A percentile compares a stretch with the other conserved stretches of the same genome.
Evolutionary conservation across 331 rosid species (phyloP).

Genomic region (Saraca asoca): DNA sequence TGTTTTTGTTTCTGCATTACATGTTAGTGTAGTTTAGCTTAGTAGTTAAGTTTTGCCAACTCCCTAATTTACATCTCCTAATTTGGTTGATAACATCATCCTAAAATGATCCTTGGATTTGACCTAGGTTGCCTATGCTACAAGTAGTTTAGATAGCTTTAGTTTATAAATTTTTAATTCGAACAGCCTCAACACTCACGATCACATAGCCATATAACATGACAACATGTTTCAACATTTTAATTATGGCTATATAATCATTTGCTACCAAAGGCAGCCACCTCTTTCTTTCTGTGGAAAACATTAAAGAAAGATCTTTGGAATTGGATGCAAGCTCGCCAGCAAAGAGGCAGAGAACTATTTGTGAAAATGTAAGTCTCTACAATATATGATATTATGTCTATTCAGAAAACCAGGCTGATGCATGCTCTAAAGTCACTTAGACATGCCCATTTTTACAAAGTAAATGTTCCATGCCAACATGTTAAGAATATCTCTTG

Average conservation of each 20-base stretch:
- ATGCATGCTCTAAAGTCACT: not conserved
- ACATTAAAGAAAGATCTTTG: constrained; percentile 38
- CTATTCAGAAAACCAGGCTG: constrained; percentile 23
- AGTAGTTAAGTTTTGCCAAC: too few species aligned
- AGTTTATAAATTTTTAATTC: too few species aligned
- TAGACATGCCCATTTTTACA: not conserved
- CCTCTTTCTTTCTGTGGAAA: constrained; percentile 51
- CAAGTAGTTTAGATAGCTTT: too few species aligned
- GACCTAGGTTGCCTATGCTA: too few species aligned
- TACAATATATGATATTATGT: not conserved
- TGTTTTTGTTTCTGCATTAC: too few species aligned
- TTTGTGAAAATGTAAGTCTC: constrained; percentile 52
- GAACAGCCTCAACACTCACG: too few species aligned
- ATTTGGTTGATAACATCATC: too few species aligned
- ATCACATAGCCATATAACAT: too few species aligned
- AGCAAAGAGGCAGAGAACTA: constrained; percentile 66
- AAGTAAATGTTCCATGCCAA: constrained; percentile 6
- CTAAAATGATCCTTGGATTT: too few species aligned
- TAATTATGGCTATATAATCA: constrained; percentile 80
- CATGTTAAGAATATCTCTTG: not conserved
- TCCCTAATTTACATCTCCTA: too few species aligned
- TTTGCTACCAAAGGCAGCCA: constrained; percentile 77
- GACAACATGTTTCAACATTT: too few species aligned
- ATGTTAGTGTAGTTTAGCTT: too few species aligned
- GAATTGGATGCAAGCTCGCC: constrained; percentile 50